phyloP scores from a whole-genome alignment of 768 basidiomycete genomes.

The Astraeus odoratus region DNA sequence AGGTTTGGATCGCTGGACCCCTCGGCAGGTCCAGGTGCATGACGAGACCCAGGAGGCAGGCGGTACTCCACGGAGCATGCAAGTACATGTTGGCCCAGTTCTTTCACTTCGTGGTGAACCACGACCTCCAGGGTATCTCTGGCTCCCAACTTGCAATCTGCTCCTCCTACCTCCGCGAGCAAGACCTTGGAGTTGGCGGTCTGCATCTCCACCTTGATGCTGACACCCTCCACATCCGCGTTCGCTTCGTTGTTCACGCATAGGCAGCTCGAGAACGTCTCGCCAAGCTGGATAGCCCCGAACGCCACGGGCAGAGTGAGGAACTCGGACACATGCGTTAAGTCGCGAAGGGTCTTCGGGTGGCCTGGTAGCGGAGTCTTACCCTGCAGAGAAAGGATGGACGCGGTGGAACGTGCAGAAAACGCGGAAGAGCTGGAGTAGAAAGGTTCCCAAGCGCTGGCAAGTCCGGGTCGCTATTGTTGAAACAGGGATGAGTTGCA shows the following conservation, averaged over 20 bases:
- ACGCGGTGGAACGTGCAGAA: constrained; percentile 73
- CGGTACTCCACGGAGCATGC: constrained; percentile 81
- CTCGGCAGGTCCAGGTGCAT: constrained; percentile 40
- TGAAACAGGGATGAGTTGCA: constrained; percentile 1
- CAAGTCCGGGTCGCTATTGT: constrained; percentile 62
- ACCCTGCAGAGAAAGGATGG: constrained; percentile 72
- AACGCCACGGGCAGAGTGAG: constrained; percentile 79
- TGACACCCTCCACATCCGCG: constrained; percentile 54
- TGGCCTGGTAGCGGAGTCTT: constrained; percentile 61
- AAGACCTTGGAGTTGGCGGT: constrained; percentile 60
- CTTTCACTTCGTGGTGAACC: constrained; percentile 87
- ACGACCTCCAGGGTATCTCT: constrained; percentile 61
- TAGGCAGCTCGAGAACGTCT: constrained; percentile 78
- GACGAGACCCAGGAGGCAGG: constrained; percentile 53
- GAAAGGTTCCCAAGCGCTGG: constrained; percentile 79
- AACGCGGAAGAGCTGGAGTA: constrained; percentile 79
- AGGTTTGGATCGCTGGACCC: constrained; percentile 47
- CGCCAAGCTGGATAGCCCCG: constrained; percentile 82
- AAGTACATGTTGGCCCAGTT: constrained; percentile 85
- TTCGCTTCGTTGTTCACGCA: constrained; percentile 77
- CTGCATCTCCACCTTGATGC: constrained; percentile 79
- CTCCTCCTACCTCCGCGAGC: constrained; percentile 58
- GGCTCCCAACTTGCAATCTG: constrained; percentile 38
- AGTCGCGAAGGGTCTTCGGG: constrained; percentile 78
- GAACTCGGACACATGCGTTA: constrained; percentile 72